Base-by-base conservation (phyloP, 2,329 filamentous ascomycete species). In the Fusarium proliferatum region DNA sequence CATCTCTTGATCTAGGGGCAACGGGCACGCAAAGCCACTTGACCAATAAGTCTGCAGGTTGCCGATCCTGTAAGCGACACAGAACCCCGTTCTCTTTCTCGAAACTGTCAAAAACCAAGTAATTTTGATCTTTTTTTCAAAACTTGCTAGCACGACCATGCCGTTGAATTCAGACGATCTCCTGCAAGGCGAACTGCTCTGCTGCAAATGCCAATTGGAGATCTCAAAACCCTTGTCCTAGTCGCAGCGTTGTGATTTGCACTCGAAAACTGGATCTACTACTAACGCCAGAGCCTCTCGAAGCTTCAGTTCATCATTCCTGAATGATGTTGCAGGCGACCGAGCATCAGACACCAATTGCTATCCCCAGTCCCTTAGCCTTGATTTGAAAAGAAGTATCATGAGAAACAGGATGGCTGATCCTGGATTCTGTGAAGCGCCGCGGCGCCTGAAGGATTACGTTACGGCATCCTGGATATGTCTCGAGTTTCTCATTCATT, bases 21-120 rank as follows among this genome's bases (percentile, higher is more conserved):
- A 70, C 51, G 61, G 55, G 55, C 61, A 66, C 42, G 30, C 38
- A 64, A 71, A 64, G 57, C 39, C 62, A 57, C 60, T 59, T 52
- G 41, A 21, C 64, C 49, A 42, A 41, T 49, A 63, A 51, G 57
- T 62, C 66, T 75, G 72, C 53, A 61, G 48, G 55, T 62, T 71
- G 70, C 59, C 58, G 73, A 75, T 75, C 73, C 59, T 36, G 34
- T 42, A 69, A 65, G 56, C 71, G 61, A 62, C 45, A 38, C 49
- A 53, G 62, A 57, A 58, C 59, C 39, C 36, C 39, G 30, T 74
- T 69, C 34, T 48, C 51, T 65, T 61, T 48, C 57, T 43, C 30
- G 45, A 55, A 67, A 42, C 51, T 66, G 38, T 49, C 28, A 55
- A 46, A 65, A 46, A 49, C 42, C 46, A 53, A 49, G 60, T 39